Base-by-base conservation (phyloP, 768 basidiomycete species). In the Agrocybe praecox region DNA sequence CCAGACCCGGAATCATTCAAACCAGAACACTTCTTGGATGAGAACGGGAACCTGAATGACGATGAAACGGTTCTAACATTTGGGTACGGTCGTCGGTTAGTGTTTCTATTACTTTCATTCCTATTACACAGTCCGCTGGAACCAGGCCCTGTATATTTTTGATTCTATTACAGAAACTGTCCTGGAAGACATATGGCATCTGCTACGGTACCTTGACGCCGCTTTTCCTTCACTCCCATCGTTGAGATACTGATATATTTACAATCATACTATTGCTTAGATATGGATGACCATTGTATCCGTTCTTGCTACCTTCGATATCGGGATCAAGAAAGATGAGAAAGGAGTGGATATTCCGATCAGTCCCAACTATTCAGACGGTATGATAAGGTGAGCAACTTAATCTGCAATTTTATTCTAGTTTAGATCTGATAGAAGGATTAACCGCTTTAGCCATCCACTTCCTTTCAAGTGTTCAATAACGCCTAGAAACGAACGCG, bases 1-100 rank as follows among this genome's bases (percentile, higher is more conserved):
- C 60, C 63, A n/a, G 58, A 69, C 8, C 67, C 70, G 1, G 61
- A 67, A 10, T 53, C 49, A 14, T 71, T 72, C 64, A 61, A 61
- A 6, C 71, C 71, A 17, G 65, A 67, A 19, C 62, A 69, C 7
- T 70, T 69, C 53, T 42, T 68, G 14, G 46, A 63, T 42, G 26
- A 46, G 21, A 49, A 60, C 12, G 65, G 63, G 4, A 50, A 51
- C 10, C 26, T 65, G 19, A 64, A 61, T 43, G 50, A 55, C 24
- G 65, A 66, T 49, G 54, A 61, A 18, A 43, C 26, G 6, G 22
- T 55, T 10, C 36, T 59, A 9, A 53, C 58, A n/a, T 67, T 65
- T 59, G 66, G 66, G 10, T 67, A 64, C 56, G 66, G 66, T 12
- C 56, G 66, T 46, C 57, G 66, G 64, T 66, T 19, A 26, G 54